Evolutionary conservation across 371 early-diverging fungal species (phyloP).

Genomic region (Mucor saturninus): DNA sequence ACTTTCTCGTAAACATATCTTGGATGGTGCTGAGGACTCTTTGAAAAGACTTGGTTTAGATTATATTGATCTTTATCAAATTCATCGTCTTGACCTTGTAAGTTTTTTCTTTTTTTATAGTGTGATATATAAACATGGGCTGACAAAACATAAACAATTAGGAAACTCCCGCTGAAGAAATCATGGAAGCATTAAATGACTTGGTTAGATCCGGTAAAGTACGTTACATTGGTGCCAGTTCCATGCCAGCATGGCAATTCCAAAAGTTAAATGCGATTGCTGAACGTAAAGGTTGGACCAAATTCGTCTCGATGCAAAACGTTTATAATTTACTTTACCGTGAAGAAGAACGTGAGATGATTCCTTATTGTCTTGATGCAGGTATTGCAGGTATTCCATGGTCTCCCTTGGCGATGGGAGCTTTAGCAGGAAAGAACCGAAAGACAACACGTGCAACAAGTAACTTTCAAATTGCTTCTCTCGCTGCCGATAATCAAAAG

Average conservation of each 20-base stretch:
- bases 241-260: slow-evolving; percentile 47
- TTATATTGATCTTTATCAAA: slow-evolving; percentile 21
- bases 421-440: slow-evolving; percentile 40
- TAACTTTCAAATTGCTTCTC: no score
- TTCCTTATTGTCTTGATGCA: slow-evolving; percentile 49
- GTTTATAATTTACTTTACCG: slow-evolving; percentile 60
- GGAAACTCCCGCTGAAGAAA: slow-evolving; percentile 53
- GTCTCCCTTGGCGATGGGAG: slow-evolving; percentile 56
- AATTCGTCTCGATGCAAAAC: slow-evolving; percentile 58
- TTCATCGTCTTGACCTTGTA: slow-evolving; percentile 49
- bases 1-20: slow-evolving; percentile 57
- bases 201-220: slow-evolving; percentile 56
- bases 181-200: slow-evolving; percentile 62
- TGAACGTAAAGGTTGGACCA: slow-evolving; percentile 59
- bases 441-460: slow-evolving; percentile 1
- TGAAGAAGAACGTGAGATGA: slow-evolving; percentile 68
- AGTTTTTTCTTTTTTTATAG: background rate
- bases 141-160: background rate
- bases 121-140: background rate
- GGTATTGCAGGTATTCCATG: slow-evolving; percentile 55
- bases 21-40: slow-evolving; percentile 57
- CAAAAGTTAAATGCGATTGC: slow-evolving; percentile 46
- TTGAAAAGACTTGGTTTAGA: slow-evolving; percentile 54
- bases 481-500: slow-evolving; percentile 13
- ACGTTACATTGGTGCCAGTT: slow-evolving; percentile 47